Base-by-base conservation (phyloP, 305 asterid genomes). In the Lippia alba region DNA sequence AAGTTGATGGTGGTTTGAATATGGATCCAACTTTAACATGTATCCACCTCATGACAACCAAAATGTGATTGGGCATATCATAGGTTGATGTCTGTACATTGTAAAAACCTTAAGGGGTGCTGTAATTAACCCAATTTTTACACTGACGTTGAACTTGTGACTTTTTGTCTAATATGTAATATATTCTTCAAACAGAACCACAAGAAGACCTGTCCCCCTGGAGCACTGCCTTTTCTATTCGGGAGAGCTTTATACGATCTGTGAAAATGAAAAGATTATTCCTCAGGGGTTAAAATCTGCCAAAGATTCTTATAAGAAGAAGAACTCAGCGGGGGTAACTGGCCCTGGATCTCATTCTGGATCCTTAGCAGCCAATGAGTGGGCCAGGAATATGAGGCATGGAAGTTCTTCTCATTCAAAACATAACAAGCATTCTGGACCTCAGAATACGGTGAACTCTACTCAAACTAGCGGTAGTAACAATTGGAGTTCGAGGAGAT, bases 161-260 rank as follows among this genome's bases (percentile, higher is more conserved):
- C 66, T 61, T 66, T 64, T 20, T 74, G 61, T 64, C 61, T 66
- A 30, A 46, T 17, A 45, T 58, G n/a, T 74, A 20, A 46, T 64
- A 58, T 14, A 74, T 8, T 20, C 45, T 53, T 71, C 69, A 40
- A 80, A 68, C 89, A 94, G 99, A 89, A 94, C 99, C 34, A 87
- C 96, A 19, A 91, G 83, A 87, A 82, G 99, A 81, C 99, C 99
- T 63, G 99, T 94, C 73, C 99, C 99, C 15, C 81, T 94, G 88
- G 99, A 94, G 80, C 99, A 94, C 73, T 87, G 91, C 78, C 88
- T 94, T 70, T 94, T 91, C 79, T 90, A 84, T 73, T 88, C 96
- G 50, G 97, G 97, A 79, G 99, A 94, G 84, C 92, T 91, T 70
- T 94, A 87, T 80, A 88, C 82, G 73, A 84, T 91, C 74, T 94